These are phyloP conservation scores for Lumnitzera racemosa DNA, from an alignment of 345 rosid genomes.

Conservation along the genomic window DNA sequence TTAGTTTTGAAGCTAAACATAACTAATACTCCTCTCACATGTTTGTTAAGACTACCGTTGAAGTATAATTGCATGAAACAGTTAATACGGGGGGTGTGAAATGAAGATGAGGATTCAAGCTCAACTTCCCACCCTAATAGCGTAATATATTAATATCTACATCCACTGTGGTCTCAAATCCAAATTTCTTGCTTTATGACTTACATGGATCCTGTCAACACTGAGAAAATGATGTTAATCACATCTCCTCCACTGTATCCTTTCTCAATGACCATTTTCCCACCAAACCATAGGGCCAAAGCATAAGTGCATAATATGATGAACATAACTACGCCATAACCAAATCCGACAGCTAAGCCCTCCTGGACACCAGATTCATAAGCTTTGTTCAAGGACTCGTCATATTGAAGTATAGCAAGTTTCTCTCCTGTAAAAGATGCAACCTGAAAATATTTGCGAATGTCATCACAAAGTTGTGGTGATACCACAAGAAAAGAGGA, in stretches of 20 bases:
- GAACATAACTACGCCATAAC: conserved; percentile 11
- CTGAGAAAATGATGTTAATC: conserved; percentile 9
- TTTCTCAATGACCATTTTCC: conserved; percentile 9
- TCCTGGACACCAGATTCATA: conserved; percentile 12
- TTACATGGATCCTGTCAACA: conserved; percentile 13
- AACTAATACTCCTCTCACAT: too few species aligned
- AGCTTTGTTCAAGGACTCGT: conserved; percentile 10
- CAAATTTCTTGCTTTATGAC: neutral
- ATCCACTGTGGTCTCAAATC: too few species aligned
- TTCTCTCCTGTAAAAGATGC: conserved; percentile 18
- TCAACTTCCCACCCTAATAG: too few species aligned
- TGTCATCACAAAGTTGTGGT: neutral
- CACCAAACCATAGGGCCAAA: conserved; percentile 14
- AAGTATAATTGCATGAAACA: neutral
- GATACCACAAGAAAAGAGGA: neutral
- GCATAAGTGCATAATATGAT: conserved; percentile 7
- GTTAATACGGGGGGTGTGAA: neutral
- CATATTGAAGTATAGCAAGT: conserved; percentile 8
- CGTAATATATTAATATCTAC: too few species aligned
- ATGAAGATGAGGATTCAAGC: too few species aligned
- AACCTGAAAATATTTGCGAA: conserved; percentile 7
- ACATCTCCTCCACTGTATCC: conserved; percentile 17
- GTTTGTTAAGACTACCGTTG: neutral
- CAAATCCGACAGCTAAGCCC: conserved; percentile 11
- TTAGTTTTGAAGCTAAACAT: too few species aligned